Conservation (phyloP, 2,329 filamentous ascomycete species). For the Diaporthe vexans region DNA sequence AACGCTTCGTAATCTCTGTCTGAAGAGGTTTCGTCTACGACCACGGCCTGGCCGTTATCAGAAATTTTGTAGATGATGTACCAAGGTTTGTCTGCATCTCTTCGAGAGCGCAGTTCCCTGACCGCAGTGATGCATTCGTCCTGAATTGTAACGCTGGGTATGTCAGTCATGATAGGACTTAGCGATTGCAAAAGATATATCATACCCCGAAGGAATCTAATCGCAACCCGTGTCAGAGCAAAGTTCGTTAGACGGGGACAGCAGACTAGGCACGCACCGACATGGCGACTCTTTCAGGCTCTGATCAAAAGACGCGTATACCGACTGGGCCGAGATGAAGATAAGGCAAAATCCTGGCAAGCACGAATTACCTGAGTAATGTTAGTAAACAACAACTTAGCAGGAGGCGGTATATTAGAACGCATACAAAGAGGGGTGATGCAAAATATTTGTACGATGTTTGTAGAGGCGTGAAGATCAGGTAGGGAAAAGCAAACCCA, state of each 20-base stretch:
- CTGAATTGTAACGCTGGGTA: background rate
- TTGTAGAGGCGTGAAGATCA: no score
- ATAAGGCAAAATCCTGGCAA: no score
- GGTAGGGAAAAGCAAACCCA: no score
- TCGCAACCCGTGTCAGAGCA: background rate
- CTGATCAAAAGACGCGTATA: no score
- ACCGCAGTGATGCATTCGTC: background rate
- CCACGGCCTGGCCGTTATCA: background rate
- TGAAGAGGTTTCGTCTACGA: background rate
- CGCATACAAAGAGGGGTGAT: no score
- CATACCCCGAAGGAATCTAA: background rate
- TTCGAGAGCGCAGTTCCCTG: background rate
- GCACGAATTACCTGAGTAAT: no score
- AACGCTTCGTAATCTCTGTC: background rate
- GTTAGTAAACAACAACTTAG: no score
- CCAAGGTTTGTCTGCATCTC: background rate
- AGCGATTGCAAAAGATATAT: background rate
- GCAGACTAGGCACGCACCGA: background rate
- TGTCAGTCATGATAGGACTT: background rate
- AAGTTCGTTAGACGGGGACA: background rate
- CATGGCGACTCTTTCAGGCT: background rate
- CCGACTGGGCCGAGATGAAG: no score
- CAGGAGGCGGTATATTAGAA: no score
- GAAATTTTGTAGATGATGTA: constrained; percentile 1
- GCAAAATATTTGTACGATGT: no score